Conservation (phyloP, 768 basidiomycete species). For the Sistotremastrum suecicum region DNA sequence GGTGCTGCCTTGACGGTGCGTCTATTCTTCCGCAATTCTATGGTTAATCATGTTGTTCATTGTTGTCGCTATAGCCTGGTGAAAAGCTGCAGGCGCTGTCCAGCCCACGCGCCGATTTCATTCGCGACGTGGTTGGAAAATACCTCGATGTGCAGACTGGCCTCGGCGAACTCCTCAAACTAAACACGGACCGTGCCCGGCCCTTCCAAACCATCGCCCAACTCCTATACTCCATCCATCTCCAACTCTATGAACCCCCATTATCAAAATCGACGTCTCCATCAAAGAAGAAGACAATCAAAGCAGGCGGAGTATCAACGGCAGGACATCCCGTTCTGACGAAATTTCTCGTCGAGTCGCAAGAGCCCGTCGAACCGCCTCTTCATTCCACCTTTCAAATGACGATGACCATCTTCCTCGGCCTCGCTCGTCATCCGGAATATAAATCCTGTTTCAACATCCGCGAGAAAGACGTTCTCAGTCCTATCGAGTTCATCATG, state of each 20-base stretch:
- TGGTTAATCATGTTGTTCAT: background rate
- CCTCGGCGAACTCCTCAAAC: background rate
- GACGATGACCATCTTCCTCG: conserved; percentile 3
- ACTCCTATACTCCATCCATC: conserved; percentile 4
- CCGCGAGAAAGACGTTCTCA: background rate
- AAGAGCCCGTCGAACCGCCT: conserved; percentile 1
- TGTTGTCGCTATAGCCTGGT: background rate
- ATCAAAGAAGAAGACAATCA: conserved; percentile 21
- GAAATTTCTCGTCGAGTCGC: background rate
- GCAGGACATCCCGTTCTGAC: background rate
- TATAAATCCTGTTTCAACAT: background rate
- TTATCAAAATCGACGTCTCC: conserved; percentile 8
- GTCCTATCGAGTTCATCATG: conserved; percentile 13
- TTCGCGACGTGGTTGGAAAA: conserved; percentile 6
- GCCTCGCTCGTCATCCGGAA: conserved; percentile 3
- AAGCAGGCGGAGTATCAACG: conserved; percentile 21
- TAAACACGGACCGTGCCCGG: conserved; percentile 4
- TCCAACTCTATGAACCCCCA: background rate
- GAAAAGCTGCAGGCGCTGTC: conserved; percentile 15
- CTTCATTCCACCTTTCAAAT: background rate
- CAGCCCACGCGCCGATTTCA: conserved; percentile 11
- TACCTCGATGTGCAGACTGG: background rate
- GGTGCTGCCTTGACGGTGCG: conserved; percentile 14
- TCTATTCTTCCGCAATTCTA: background rate
- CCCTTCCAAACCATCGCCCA: conserved; percentile 8